Evolutionary conservation across 1,284 basidiomycete species (phyloP), one percentile per base, ranked within the genome.

Genomic region (Ganoderma sp.): DNA sequence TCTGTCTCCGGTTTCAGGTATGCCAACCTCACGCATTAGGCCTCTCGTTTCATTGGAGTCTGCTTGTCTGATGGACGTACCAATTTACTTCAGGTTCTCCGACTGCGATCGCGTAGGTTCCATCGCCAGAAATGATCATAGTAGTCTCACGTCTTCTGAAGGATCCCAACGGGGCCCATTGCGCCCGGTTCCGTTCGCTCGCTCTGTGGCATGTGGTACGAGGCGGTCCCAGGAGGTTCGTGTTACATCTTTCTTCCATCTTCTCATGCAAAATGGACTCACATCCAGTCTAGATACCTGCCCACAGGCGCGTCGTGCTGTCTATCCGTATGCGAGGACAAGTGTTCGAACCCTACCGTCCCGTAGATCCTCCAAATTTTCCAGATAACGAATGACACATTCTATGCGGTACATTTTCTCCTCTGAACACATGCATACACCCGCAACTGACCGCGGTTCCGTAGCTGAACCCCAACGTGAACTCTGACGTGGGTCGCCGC

Each of bases 361-460:
- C 45, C 1, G 8, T n/a, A 48, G 45, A 48, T 48, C 8, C 45
- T 48, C n/a, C 45, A 48, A 4, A 48, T 48, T 7, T 48, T 48
- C 45, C 45, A 48, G n/a, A 48, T 48, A n/a, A 48, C 45, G n/a
- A 48, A 48, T 8, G 45, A 48, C 45, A 48, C 45, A 19, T 48
- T 48, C 45, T 48, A 48, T 22, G n/a, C 45, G 19, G 45, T 48
- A 48, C n/a, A n/a, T n/a, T 48, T 12, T 48, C 8, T 10, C 37
- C 6, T 39, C 37, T 39, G 3, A 19, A 8, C n/a, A 22, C 3
- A 10, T 9, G 2, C 45, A 7, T 12, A 22, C n/a, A 8, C 9
- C 9, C n/a, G 2, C 1, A 1, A 22, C 45, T 48, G 45, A 48
- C 4, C n/a, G n/a, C 45, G 2, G n/a, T 22, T 7, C 45, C 10